These are phyloP conservation scores for Penicillium cosmopolitanum DNA, from an alignment of 495 filamentous ascomycete genomes.

Conservation along the genomic window DNA sequence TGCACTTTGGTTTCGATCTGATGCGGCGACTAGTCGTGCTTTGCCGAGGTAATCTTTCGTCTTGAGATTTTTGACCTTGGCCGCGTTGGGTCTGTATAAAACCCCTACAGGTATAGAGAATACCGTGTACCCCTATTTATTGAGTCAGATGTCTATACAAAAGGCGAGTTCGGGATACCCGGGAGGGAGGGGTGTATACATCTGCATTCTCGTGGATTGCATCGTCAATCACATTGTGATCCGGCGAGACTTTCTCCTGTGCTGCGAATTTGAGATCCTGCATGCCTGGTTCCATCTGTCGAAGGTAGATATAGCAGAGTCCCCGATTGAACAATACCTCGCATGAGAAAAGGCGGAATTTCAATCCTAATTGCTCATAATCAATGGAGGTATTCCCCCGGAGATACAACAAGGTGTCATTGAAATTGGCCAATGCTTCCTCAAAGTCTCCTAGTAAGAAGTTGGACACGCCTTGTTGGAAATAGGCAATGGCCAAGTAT, in stretches of 20 bases:
- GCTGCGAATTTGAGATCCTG: constrained; percentile 88
- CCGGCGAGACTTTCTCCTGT: constrained; percentile 94
- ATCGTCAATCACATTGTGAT: constrained; percentile 97
- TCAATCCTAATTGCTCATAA: constrained; percentile 94
- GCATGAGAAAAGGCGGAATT: constrained; percentile 96
- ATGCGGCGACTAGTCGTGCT: constrained; percentile 89
- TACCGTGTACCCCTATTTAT: constrained; percentile 86
- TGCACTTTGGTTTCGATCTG: constrained; percentile 57
- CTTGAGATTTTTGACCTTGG: constrained; percentile 98
- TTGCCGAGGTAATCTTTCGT: constrained; percentile 97
- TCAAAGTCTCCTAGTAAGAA: constrained; percentile 97
- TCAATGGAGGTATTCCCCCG: constrained; percentile 97
- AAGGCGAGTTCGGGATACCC: background rate
- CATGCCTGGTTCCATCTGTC: constrained; percentile 87
- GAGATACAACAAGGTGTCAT: constrained; percentile 93
- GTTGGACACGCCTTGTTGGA: constrained; percentile 98
- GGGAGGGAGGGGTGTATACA: constrained; percentile 51
- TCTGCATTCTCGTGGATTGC: constrained; percentile 92
- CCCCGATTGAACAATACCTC: constrained; percentile 98
- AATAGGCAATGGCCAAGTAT: constrained; percentile 97
- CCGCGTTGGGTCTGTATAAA: constrained; percentile 92
- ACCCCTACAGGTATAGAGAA: constrained; percentile 98
- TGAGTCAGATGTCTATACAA: constrained; percentile 17
- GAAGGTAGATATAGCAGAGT: constrained; percentile 95
- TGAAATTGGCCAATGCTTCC: constrained; percentile 97